Evolutionary conservation across 2,329 filamentous ascomycete genomes (phyloP).

Genomic region (Pseudogymnoascus sp.): DNA sequence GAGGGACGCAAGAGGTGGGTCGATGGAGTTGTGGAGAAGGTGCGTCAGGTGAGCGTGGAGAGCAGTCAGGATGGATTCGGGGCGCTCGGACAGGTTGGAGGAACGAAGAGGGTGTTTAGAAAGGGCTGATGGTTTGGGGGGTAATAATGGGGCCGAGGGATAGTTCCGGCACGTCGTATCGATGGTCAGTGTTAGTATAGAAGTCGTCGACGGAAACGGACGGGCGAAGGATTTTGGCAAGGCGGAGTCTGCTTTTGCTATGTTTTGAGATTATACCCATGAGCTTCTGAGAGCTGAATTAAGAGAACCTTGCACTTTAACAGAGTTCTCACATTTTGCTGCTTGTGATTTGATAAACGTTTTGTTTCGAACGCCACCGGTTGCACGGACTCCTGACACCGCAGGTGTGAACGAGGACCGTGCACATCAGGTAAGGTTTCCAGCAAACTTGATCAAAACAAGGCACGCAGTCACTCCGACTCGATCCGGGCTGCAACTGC

Average conservation of each 20-base stretch:
- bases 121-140: conserved; percentile 24
- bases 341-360: neutral
- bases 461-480: neutral
- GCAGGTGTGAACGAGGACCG: neutral
- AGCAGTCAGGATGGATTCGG: conserved; percentile 45
- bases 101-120: conserved; percentile 63
- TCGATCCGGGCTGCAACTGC: neutral
- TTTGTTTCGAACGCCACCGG: neutral
- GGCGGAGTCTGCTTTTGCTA: conserved; percentile 1
- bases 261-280: conserved; percentile 8
- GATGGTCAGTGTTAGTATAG: neutral
- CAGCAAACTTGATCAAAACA: neutral
- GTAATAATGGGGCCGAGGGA: neutral
- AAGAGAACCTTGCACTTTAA: conserved; percentile 4
- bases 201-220: neutral
- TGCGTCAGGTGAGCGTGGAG: conserved; percentile 60
- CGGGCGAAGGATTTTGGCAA: neutral
- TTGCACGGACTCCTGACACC: neutral
- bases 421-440: neutral
- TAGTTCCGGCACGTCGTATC: neutral
- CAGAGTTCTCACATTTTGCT: neutral
- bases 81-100: conserved; percentile 62
- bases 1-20: conserved; percentile 73
- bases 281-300: neutral
- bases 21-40: conserved; percentile 73